Base-by-base conservation (phyloP, 1,284 basidiomycete genomes). In the Amylostereum areolatum region DNA sequence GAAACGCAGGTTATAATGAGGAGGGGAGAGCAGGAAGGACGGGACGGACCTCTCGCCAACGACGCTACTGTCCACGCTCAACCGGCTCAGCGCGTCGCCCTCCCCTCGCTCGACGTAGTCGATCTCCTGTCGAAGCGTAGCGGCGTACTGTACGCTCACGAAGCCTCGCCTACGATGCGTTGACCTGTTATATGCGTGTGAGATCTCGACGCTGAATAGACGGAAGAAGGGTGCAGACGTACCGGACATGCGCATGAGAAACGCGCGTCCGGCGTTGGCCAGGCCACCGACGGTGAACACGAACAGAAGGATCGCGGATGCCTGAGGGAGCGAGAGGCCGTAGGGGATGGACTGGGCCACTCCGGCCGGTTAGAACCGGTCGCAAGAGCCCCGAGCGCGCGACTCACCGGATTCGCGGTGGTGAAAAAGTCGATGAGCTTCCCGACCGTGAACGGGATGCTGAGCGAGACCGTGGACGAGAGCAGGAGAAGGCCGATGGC, bases 341-440 rank as follows among this genome's bases (percentile, higher is more conserved):
- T 85, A 73, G 32, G 91, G 87, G 52, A 91, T 85, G 70, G 83
- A 74, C 86, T 91, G 57, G 3, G 44, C 46, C 24, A 28, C 29
- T 18, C 33, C n/a, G n/a, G n/a, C n/a, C n/a, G 44, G 52, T 43
- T 48, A 56, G 55, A 54, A 45, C 45, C 12, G 4, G 7, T 43
- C 6, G 4, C 41, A 5, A 28, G 25, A 41, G 28, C 29, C 49
- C 41, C 4, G 31, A 18, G 33, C 49, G 18, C 29, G 5, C 28
- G 37, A 74, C 85, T 58, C 61, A 92, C 89, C 32, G 85, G 82
- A 59, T 78, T 75, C 2, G 74, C 53, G 10, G 81, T 69, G 1
- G 91, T 85, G 67, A 95, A 97, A 66, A 89, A 93, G 67, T 96
- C 93, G 54, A 97, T 96, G 45, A 97, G 74, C 64, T 84, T 89